phyloP scores from a whole-genome alignment of 2,329 filamentous ascomycete species.

The Cadophora sp. region DNA sequence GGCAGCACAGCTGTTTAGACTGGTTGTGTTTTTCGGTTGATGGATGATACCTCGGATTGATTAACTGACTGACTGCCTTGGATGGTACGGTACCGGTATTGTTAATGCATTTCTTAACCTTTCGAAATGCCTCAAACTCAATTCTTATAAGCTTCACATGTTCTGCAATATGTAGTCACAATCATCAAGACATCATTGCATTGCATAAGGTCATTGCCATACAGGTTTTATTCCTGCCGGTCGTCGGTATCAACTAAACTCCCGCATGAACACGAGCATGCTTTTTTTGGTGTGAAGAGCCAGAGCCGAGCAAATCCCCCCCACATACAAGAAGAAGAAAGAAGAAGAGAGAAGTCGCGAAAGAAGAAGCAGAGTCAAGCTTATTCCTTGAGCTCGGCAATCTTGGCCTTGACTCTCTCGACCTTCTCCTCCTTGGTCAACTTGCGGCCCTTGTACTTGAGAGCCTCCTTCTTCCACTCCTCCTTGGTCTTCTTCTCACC shows the following conservation, averaged over 20 bases:
- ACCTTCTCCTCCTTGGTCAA: conserved; percentile 84
- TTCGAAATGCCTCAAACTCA: no score
- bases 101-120: no score
- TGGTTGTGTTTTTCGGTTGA: no score
- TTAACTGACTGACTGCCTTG: no score
- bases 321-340: conserved; percentile 31
- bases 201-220: conserved; percentile 20
- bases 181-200: conserved; percentile 6
- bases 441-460: conserved; percentile 85
- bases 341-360: conserved; percentile 11
- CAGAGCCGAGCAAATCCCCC: conserved; percentile 29
- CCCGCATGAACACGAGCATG: conserved; percentile 31
- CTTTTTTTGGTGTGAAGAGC: conserved; percentile 21
- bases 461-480: conserved; percentile 93
- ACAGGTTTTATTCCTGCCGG: conserved; percentile 22
- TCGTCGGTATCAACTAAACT: conserved; percentile 27
- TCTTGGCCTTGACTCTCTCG: conserved; percentile 87
- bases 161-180: not conserved
- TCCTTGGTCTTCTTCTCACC: conserved; percentile 95
- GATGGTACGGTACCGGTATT: no score
- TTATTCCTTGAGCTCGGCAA: conserved; percentile 74
- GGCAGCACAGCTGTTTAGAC: no score
- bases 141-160: no score
- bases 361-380: conserved; percentile 20
- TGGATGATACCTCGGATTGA: no score